Evolutionary conservation across 1,284 basidiomycete species (phyloP).

Genomic region (Malassezia nana): DNA sequence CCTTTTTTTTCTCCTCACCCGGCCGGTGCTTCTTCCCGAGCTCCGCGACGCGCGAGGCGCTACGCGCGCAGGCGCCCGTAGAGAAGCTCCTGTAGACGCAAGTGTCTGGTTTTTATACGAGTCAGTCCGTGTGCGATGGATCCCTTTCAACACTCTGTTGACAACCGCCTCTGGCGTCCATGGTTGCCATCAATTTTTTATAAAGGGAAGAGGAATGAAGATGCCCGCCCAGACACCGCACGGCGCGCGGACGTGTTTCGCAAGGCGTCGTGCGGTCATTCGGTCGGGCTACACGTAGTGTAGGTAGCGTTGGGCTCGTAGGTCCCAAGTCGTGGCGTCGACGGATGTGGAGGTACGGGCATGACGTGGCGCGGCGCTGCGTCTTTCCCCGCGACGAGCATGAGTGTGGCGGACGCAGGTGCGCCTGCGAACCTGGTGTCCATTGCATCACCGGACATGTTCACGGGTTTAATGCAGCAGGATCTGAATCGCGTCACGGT

Average conservation of each 20-base stretch:
- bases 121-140: not conserved
- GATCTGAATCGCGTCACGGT: constrained; percentile 41
- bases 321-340: not conserved
- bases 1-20: not conserved
- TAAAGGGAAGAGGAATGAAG: constrained; percentile 14
- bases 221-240: constrained; percentile 17
- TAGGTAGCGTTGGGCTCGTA: not conserved
- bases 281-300: constrained; percentile 5
- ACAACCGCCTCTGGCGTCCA: constrained; percentile 9
- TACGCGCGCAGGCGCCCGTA: not conserved
- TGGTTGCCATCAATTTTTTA: constrained; percentile 20
- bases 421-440: constrained; percentile 25
- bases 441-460: constrained; percentile 45
- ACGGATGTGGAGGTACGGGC: not conserved
- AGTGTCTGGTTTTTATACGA: not conserved
- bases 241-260: not conserved
- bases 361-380: not conserved
- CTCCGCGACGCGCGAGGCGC: not conserved
- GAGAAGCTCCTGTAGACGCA: not conserved
- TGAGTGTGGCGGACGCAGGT: not conserved
- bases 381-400: not conserved
- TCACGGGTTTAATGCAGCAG: constrained; percentile 33
- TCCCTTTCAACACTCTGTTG: constrained; percentile 22
- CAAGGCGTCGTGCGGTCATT: constrained; percentile 16
- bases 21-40: not conserved